phyloP scores from a whole-genome alignment of 305 asterid genomes.

The Fraxinus ornus region DNA sequence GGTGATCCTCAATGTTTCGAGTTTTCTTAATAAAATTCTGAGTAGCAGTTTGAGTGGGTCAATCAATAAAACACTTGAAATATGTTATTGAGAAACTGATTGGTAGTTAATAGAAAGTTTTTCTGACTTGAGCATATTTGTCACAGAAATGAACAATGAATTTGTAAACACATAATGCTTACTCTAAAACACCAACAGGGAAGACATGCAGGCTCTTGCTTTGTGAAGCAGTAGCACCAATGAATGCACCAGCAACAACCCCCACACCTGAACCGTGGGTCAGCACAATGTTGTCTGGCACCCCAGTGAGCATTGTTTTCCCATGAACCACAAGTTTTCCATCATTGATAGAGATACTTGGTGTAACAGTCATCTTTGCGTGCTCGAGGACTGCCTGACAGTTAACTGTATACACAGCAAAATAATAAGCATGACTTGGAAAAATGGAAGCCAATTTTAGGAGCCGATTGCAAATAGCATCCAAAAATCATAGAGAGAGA shows the following conservation, averaged over 20 bases:
- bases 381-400: slow-evolving; percentile 23
- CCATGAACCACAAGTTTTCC: slow-evolving; percentile 91
- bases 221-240: slow-evolving; percentile 79
- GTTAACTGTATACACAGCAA: slow-evolving; percentile 36
- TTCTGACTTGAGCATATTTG: background rate
- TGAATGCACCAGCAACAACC: slow-evolving; percentile 82
- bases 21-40: background rate
- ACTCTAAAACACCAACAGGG: slow-evolving; percentile 89
- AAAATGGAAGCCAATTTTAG: background rate
- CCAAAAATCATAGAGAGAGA: background rate
- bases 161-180: slow-evolving; percentile 28
- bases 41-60: background rate
- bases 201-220: slow-evolving; percentile 80
- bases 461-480: background rate
- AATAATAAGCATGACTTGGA: background rate
- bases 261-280: slow-evolving; percentile 78
- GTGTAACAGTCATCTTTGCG: slow-evolving; percentile 80
- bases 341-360: slow-evolving; percentile 64
- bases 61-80: background rate
- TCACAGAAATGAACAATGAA: background rate
- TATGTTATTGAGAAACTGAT: background rate
- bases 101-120: background rate
- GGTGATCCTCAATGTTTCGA: background rate
- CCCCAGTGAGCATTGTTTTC: slow-evolving; percentile 76
- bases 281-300: slow-evolving; percentile 76